phyloP scores from a whole-genome alignment of 306 rosid genomes.

The Lathyrus oleraceus region DNA sequence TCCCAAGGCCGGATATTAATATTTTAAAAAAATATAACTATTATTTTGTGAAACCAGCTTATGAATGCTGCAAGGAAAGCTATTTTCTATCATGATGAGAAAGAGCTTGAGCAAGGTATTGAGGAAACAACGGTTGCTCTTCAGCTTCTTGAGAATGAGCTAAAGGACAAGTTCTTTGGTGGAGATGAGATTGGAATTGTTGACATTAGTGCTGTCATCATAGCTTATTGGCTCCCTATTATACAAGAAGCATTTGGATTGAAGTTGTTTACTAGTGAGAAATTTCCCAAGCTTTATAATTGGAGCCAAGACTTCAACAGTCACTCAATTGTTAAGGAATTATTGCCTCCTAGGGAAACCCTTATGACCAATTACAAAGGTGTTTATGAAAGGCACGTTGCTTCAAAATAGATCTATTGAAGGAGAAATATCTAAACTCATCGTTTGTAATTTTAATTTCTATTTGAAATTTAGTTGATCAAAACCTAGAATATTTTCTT shows the following conservation, averaged over 20 bases:
- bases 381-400: neutral
- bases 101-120: neutral
- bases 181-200: neutral
- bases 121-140: neutral
- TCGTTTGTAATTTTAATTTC: too few species aligned
- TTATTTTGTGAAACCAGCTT: neutral
- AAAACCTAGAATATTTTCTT: too few species aligned
- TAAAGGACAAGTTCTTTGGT: neutral
- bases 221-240: neutral
- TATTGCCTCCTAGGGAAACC: neutral
- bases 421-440: neutral
- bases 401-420: neutral
- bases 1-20: too few species aligned
- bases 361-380: neutral
- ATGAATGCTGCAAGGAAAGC: neutral
- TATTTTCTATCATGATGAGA: neutral
- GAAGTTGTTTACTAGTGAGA: neutral
- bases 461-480: too few species aligned
- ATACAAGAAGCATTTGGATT: neutral
- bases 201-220: neutral
- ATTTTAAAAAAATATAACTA: too few species aligned
- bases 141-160: neutral
- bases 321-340: neutral
- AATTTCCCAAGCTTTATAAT: neutral
- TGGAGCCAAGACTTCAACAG: neutral